A percentile compares a stretch with the other conserved stretches of the same genome.
These are phyloP conservation scores for Cercospora zeae-maydis DNA, from an alignment of 2,329 filamentous ascomycete genomes.

Conservation along the genomic window DNA sequence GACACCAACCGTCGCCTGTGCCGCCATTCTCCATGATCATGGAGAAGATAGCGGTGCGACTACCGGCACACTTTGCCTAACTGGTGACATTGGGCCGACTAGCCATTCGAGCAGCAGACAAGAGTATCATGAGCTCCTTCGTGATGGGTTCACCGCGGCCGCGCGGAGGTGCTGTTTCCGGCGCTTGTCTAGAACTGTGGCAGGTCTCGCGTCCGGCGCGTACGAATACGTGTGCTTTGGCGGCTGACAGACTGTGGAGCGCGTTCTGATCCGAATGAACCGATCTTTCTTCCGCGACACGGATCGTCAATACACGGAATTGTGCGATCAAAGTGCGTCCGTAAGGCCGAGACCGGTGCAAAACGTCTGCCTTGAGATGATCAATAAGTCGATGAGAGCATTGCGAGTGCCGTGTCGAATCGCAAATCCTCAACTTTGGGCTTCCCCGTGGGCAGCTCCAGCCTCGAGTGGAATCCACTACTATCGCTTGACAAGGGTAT, in stretches of 20 bases:
- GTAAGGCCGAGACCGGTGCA: neutral
- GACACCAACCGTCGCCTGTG: neutral
- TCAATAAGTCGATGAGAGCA: neutral
- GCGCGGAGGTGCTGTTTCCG: neutral
- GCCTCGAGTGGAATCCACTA: neutral
- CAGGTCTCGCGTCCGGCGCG: neutral
- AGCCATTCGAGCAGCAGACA: neutral
- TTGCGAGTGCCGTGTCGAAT: neutral
- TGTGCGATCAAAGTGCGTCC: neutral
- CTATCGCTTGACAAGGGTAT: neutral
- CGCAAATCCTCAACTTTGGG: neutral
- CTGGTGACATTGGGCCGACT: neutral
- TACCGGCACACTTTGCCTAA: neutral
- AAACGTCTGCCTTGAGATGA: neutral
- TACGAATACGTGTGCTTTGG: neutral
- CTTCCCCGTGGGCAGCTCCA: constrained; percentile 10
- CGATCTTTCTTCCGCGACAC: neutral
- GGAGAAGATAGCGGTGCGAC: neutral
- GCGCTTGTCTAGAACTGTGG: neutral
- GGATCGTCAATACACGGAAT: neutral
- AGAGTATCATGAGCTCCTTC: neutral
- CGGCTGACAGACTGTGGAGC: neutral
- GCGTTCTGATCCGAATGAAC: neutral
- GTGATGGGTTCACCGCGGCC: neutral
- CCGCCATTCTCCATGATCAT: neutral